These are phyloP conservation scores for Cystobasidium pallidum DNA, from an alignment of 1,284 basidiomycete species.

Conservation along the genomic window DNA sequence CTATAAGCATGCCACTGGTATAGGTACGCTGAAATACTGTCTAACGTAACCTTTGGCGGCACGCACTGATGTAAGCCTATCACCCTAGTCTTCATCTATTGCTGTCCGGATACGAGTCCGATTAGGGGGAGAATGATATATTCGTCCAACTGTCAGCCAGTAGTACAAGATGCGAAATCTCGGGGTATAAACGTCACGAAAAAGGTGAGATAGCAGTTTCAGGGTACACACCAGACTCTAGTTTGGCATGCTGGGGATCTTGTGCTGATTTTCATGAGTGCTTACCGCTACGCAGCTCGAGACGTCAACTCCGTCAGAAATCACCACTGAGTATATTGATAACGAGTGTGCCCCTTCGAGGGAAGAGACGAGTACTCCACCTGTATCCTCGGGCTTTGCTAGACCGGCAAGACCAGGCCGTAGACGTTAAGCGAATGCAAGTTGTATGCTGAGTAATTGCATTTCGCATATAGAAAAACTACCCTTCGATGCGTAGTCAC, in stretches of 20 bases:
- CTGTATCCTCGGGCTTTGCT: conserved; percentile 28
- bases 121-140: conserved; percentile 25
- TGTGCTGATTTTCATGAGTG: neutral
- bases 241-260: neutral
- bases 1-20: conserved; percentile 21
- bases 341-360: conserved; percentile 10
- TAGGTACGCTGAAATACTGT: conserved; percentile 36
- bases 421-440: neutral
- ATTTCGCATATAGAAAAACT: too few relatives aligned
- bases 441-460: too few relatives aligned
- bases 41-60: too few relatives aligned
- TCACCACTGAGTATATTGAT: conserved; percentile 30
- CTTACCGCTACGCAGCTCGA: conserved; percentile 4
- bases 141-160: conserved; percentile 25
- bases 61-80: too few relatives aligned
- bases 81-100: conserved; percentile 45
- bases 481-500: too few relatives aligned
- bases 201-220: too few relatives aligned
- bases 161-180: conserved; percentile 34
- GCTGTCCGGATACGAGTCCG: conserved; percentile 31
- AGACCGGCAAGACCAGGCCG: conserved; percentile 35
- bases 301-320: conserved; percentile 34
- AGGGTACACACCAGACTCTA: too few relatives aligned
- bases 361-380: conserved; percentile 7
- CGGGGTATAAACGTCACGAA: conserved; percentile 30